Base-by-base conservation (phyloP, 768 basidiomycete genomes). In the Leccinellum albellum region DNA sequence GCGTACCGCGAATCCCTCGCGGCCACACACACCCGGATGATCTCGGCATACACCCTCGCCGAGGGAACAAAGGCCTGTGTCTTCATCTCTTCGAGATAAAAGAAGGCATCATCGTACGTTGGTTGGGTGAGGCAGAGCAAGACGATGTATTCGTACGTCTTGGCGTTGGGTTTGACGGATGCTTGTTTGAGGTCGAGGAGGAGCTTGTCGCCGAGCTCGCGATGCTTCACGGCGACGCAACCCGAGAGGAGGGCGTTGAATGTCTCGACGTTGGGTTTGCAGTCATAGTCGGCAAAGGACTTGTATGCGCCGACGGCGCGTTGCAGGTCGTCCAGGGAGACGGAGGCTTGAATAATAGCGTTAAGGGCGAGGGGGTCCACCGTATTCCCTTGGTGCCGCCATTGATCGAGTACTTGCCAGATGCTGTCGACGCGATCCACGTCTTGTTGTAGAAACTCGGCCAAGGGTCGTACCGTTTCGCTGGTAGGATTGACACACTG, bases 71-170 rank as follows among this genome's bases (percentile, higher is more conserved):
- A 75, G 9, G 76, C 76, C 33, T 78, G 79, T 1, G 77, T 72
- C 70, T 94, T 94, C 88, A 92, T 91, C 75, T 90, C 88, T 68
- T 94, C 91, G 31, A 96, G 79, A 71, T 91, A 93, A 66, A 85
- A 86, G 74, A 94, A 94, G 0, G 91, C 90, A 59, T 92, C 90
- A 66, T 94, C 91, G 70, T 92, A 95, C 3, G 75, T 77, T 8
- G 80, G 70, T 64, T 89, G 87, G 0, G 85, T 84, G 14, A 94
- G 78, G 65, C 85, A 88, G 4, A 94, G 79, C 12, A 74, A 61
- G 58, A 94, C 82, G 73, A 93, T 79, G 31, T 78, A 76, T 63
- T 85, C 82, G 70, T 86, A 92, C 3, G 86, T 90, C 28, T 74
- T 72, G 37, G 73, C 69, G 66, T 91, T 77, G 17, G 86, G 83